These are phyloP conservation scores for Sechiopsis laciniata DNA, from an alignment of 306 rosid genomes.

Conservation along the genomic window DNA sequence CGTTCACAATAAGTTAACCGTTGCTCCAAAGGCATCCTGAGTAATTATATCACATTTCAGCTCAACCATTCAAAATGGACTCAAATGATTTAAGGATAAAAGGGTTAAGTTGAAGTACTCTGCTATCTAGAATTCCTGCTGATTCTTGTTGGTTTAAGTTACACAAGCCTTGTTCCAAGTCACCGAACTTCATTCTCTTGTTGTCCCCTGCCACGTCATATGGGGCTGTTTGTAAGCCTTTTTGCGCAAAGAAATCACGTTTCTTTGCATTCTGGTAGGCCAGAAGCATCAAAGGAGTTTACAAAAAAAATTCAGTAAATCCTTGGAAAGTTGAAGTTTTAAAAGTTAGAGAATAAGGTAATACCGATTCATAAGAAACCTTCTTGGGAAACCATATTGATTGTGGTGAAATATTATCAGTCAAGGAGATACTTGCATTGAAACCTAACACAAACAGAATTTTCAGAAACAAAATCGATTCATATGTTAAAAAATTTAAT, in stretches of 20 bases:
- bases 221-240: not conserved
- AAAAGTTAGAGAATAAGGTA: not conserved
- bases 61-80: not conserved
- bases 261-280: conserved; percentile 5
- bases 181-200: conserved; percentile 6
- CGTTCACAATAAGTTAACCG: too few relatives aligned
- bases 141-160: not conserved
- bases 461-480: not conserved
- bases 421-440: not conserved
- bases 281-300: not conserved
- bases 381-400: conserved; percentile 31
- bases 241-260: not conserved
- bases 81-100: not conserved
- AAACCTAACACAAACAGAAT: not conserved
- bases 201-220: not conserved
- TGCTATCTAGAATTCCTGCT: not conserved
- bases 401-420: conserved; percentile 26
- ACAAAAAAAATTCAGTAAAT: not conserved
- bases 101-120: not conserved
- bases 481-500: not conserved
- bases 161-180: not conserved
- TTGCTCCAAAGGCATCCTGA: too few relatives aligned
- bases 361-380: conserved; percentile 29
- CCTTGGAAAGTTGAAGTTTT: not conserved
- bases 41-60: not conserved